Conservation (phyloP, 1,284 basidiomycete species). For the Thelephora terrestris region DNA sequence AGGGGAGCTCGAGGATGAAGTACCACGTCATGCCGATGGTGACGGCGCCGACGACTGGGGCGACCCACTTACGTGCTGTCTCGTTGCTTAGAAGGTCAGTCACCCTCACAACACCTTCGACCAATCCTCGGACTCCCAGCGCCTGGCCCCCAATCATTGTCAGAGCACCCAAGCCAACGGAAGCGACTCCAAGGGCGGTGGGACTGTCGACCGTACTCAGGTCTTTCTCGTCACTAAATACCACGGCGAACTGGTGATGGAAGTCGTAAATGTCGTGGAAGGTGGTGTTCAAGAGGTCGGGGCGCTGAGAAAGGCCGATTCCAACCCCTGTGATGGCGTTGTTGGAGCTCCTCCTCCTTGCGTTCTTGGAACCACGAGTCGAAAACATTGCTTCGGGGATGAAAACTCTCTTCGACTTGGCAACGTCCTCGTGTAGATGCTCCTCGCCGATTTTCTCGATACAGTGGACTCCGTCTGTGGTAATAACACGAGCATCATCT, state of each 20-base stretch:
- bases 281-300: constrained; percentile 63
- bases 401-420: constrained; percentile 76
- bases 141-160: constrained; percentile 81
- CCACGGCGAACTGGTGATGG: constrained; percentile 65
- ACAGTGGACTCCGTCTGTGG: constrained; percentile 59
- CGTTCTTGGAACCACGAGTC: constrained; percentile 39
- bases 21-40: constrained; percentile 75
- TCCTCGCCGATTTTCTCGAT: constrained; percentile 67
- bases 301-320: constrained; percentile 55
- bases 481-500: constrained; percentile 69
- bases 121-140: constrained; percentile 66
- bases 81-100: constrained; percentile 80
- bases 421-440: constrained; percentile 77
- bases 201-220: constrained; percentile 26
- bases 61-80: constrained; percentile 78
- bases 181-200: constrained; percentile 63
- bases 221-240: constrained; percentile 44
- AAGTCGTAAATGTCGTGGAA: constrained; percentile 86
- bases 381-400: constrained; percentile 96
- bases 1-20: constrained; percentile 83
- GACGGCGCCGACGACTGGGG: constrained; percentile 72
- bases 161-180: constrained; percentile 76
- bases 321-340: constrained; percentile 62
- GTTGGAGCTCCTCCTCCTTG: constrained; percentile 31
- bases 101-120: constrained; percentile 69